Conservation (phyloP, 495 filamentous ascomycete species). For the Penicillium steckii region DNA sequence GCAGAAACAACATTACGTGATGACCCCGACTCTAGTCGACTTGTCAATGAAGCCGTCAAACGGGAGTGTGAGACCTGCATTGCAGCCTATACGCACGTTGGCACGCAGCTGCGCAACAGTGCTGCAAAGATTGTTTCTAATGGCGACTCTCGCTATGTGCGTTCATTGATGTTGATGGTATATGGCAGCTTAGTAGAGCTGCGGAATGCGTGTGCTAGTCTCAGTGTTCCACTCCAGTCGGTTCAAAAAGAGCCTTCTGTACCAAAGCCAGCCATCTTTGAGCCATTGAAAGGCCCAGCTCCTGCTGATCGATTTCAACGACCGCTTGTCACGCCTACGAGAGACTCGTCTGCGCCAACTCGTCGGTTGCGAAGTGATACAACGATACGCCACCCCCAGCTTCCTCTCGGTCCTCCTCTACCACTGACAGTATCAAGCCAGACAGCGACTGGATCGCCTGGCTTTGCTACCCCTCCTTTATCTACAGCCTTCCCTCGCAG, state of each 20-base stretch:
- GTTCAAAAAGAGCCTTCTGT: conserved; percentile 20
- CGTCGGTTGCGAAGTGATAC: conserved; percentile 61
- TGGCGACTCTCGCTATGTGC: conserved; percentile 74
- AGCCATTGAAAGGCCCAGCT: conserved; percentile 21
- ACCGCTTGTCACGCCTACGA: conserved; percentile 59
- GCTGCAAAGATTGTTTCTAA: conserved; percentile 69
- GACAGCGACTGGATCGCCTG: conserved; percentile 34
- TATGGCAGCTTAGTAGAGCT: conserved; percentile 81
- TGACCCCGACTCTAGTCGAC: conserved; percentile 43
- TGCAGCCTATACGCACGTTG: conserved; percentile 72
- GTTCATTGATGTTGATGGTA: conserved; percentile 75
- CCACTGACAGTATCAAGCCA: conserved; percentile 28
- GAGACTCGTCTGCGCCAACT: conserved; percentile 48
- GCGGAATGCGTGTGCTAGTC: conserved; percentile 51
- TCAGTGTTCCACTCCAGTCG: conserved; percentile 31
- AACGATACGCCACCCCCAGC: conserved; percentile 57
- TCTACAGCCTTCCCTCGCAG: conserved; percentile 36
- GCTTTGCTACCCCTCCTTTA: conserved; percentile 33
- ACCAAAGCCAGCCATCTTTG: conserved; percentile 27
- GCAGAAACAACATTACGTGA: conserved; percentile 50
- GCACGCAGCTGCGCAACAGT: conserved; percentile 65
- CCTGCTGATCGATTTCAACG: conserved; percentile 38
- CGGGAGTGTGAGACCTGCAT: conserved; percentile 71
- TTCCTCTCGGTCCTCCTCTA: conserved; percentile 23
- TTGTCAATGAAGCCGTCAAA: conserved; percentile 53